A percentile compares a stretch with the other conserved stretches of the same genome.
Evolutionary conservation across 1,139 yeast genomes (phyloP).

Genomic region (Arxiozyma slooffiae): DNA sequence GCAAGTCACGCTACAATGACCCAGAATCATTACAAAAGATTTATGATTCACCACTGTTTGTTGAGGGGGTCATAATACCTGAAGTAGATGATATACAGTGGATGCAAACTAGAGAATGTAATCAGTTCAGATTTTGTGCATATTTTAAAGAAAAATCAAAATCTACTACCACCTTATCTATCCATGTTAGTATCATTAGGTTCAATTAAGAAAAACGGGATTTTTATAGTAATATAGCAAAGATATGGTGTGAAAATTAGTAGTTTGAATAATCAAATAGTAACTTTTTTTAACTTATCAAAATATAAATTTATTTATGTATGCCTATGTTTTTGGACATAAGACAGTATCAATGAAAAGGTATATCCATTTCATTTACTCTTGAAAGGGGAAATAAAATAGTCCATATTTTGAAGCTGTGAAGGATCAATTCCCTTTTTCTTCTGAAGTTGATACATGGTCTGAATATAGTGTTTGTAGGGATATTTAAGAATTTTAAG

Average conservation of each 20-base stretch:
- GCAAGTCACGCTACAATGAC: conserved; percentile 31
- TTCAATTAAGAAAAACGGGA: not conserved
- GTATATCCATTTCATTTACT: not conserved
- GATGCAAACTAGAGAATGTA: conserved; percentile 26
- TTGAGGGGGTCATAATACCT: conserved; percentile 14
- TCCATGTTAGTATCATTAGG: not conserved
- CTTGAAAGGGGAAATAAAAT: no score
- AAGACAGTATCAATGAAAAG: no score
- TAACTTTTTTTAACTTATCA: no score
- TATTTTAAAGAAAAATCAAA: conserved; percentile 8
- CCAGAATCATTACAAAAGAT: conserved; percentile 27
- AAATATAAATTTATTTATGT: no score
- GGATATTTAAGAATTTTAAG: no score
- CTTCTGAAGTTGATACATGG: no score
- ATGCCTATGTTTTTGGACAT: not conserved
- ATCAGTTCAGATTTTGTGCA: conserved; percentile 28
- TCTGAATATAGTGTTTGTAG: no score
- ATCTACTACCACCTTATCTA: not conserved
- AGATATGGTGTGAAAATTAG: not conserved
- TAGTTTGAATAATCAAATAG: not conserved
- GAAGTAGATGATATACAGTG: conserved; percentile 17
- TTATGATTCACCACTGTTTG: conserved; percentile 20
- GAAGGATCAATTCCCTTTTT: not conserved
- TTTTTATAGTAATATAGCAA: not conserved
- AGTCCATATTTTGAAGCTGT: not conserved